These are phyloP conservation scores for Juncus inflexus DNA, from an alignment of 176 grass and related monocot genomes.

Conservation along the genomic window DNA sequence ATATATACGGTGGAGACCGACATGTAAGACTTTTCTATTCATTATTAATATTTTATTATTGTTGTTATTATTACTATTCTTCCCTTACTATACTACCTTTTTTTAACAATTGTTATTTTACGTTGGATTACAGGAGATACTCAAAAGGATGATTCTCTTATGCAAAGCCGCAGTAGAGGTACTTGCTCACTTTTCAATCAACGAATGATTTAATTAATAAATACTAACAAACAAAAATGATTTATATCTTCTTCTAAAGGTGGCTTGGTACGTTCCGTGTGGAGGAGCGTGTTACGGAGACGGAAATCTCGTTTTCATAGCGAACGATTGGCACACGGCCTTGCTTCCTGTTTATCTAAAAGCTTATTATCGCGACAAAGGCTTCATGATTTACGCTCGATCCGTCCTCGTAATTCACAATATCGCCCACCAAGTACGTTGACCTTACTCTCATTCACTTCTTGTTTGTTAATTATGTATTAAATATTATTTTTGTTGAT, in stretches of 20 bases:
- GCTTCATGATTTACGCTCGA: conserved; percentile 75
- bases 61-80: too few relatives aligned
- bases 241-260: conserved; percentile 38
- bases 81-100: too few relatives aligned
- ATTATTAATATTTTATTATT: not conserved
- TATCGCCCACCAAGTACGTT: conserved; percentile 92
- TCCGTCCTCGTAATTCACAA: conserved; percentile 94
- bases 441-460: too few relatives aligned
- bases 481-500: conserved; percentile 27
- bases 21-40: conserved; percentile 40
- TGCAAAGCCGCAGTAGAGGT: conserved; percentile 95
- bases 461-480: conserved; percentile 13
- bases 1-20: conserved; percentile 90
- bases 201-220: not conserved
- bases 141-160: conserved; percentile 84
- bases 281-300: conserved; percentile 86
- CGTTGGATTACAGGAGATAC: conserved; percentile 63
- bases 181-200: conserved; percentile 9
- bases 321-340: conserved; percentile 93
- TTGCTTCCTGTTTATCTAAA: conserved; percentile 91
- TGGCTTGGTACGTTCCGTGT: conserved; percentile 87
- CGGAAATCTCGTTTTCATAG: conserved; percentile 88
- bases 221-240: conserved; percentile 15
- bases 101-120: conserved; percentile 21
- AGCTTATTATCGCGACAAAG: conserved; percentile 76